Evolutionary conservation across 164 flowering plant genomes (phyloP).

Genomic region (Aristolochia californica): DNA sequence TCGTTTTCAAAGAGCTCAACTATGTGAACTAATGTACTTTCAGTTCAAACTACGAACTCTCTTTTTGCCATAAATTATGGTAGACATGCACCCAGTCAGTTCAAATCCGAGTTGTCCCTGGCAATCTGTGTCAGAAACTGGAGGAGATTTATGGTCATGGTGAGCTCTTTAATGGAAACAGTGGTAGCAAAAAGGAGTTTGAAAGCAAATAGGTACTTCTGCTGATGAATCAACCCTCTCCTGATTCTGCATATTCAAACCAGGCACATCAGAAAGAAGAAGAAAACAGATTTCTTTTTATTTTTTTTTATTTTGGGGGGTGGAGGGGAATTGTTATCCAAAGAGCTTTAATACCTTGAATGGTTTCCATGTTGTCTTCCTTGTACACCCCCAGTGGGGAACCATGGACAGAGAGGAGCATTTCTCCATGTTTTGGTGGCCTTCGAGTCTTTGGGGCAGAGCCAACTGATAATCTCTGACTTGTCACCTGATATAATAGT

Average conservation of each 20-base stretch:
- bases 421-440: slow-evolving; percentile 81
- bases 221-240: neutral
- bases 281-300: slow-evolving; percentile 23
- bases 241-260: slow-evolving; percentile 2
- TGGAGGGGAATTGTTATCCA: too few relatives aligned
- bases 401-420: slow-evolving; percentile 78
- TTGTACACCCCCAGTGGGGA: slow-evolving; percentile 86
- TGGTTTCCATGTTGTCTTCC: slow-evolving; percentile 87
- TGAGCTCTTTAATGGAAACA: too few relatives aligned
- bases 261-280: neutral
- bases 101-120: too few relatives aligned
- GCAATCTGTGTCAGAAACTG: too few relatives aligned
- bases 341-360: slow-evolving; percentile 14
- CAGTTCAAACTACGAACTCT: too few relatives aligned
- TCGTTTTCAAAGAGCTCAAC: too few relatives aligned
- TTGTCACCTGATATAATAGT: slow-evolving; percentile 27
- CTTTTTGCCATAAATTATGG: too few relatives aligned
- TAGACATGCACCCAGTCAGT: too few relatives aligned
- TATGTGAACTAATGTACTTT: too few relatives aligned
- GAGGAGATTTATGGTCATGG: too few relatives aligned
- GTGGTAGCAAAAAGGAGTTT: too few relatives aligned
- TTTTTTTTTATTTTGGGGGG: slow-evolving; percentile 46
- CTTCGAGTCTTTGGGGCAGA: slow-evolving; percentile 70
- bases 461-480: slow-evolving; percentile 60
- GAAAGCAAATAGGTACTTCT: too few relatives aligned